Evolutionary conservation across 345 rosid species (phyloP).

Genomic region (Abelmoschus esculentus): DNA sequence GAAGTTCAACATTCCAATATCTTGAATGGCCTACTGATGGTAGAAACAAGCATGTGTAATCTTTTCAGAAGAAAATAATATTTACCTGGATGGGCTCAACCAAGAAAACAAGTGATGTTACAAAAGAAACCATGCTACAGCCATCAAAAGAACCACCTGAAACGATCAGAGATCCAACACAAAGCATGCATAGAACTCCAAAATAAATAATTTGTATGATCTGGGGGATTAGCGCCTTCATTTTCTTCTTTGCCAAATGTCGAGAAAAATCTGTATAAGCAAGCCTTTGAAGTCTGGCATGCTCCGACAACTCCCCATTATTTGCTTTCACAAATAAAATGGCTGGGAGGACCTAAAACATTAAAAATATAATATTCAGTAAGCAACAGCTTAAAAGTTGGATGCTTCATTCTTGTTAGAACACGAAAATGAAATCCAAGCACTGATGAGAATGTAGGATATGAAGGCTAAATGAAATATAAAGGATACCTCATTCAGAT

Average conservation of each 20-base stretch:
- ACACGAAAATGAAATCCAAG: neutral
- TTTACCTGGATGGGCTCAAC: slow-evolving; percentile 86
- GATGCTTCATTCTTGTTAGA: neutral
- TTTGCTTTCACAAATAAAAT: slow-evolving; percentile 87
- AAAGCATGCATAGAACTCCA: slow-evolving; percentile 59
- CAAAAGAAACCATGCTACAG: slow-evolving; percentile 59
- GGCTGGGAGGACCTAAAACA: slow-evolving; percentile 70
- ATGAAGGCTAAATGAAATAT: slow-evolving; percentile 3
- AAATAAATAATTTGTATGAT: slow-evolving; percentile 63
- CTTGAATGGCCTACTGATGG: neutral
- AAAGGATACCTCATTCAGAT: slow-evolving; percentile 67
- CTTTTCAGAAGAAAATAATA: slow-evolving; percentile 10
- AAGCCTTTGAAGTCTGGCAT: slow-evolving; percentile 61
- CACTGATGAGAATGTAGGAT: neutral
- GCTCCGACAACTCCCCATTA: slow-evolving; percentile 72
- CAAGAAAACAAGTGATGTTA: slow-evolving; percentile 72
- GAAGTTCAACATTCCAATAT: neutral
- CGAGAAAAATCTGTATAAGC: slow-evolving; percentile 55
- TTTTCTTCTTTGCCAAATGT: slow-evolving; percentile 68
- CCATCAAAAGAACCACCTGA: slow-evolving; percentile 59
- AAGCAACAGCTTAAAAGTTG: neutral
- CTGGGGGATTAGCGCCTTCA: slow-evolving; percentile 90
- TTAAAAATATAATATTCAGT: neutral
- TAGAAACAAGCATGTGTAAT: neutral
- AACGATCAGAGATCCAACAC: slow-evolving; percentile 61